Evolutionary conservation across 2,329 filamentous ascomycete species (phyloP), one percentile per base, ranked within the genome.

Genomic region (Botrytis squamosa): DNA sequence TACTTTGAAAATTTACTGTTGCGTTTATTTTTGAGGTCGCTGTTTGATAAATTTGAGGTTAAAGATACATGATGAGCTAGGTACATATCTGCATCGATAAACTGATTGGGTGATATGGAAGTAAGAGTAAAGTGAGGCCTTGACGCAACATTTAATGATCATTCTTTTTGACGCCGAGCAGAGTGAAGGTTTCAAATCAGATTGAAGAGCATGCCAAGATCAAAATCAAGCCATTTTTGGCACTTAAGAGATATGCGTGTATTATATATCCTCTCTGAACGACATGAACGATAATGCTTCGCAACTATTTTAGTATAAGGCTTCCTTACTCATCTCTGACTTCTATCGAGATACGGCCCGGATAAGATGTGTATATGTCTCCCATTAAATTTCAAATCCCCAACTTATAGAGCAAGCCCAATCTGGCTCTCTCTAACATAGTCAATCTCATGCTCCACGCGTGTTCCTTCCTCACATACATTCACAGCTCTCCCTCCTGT

Each of bases 181-280:
- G 10, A 6, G 33, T 5, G 10, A 38, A 60, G 25, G 14, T 25
- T 14, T 25, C 10, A 25, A 38, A 60, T 38, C 1, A 3, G 2
- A 22, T 38, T 25, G 10, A 38, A 38, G 20, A 3, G 22, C 29
- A 9, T 16, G 18, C 12, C 16, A 16, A 29, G 33, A 6, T 7
- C 33, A n/a, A 8, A 1, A 52, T 18, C 2, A 20, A 10, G 44
- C 25, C 8, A n/a, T 20, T n/a, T 4, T 29, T 14, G 52, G 29
- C 1, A 2, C 9, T 3, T 4, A 6, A n/a, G 6, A 29, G 5
- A 6, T 16, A 14, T 12, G 8, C 10, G 33, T 20, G 14, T 12
- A 33, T 42, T 29, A 16, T 10, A 14, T 55, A 0, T 57, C 0
- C 33, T 25, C 4, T 8, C 42, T 36, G 42, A 8, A 16, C 0